phyloP scores from a whole-genome alignment of 2,329 filamentous ascomycete genomes.

The Lasiodiplodia citricola region DNA sequence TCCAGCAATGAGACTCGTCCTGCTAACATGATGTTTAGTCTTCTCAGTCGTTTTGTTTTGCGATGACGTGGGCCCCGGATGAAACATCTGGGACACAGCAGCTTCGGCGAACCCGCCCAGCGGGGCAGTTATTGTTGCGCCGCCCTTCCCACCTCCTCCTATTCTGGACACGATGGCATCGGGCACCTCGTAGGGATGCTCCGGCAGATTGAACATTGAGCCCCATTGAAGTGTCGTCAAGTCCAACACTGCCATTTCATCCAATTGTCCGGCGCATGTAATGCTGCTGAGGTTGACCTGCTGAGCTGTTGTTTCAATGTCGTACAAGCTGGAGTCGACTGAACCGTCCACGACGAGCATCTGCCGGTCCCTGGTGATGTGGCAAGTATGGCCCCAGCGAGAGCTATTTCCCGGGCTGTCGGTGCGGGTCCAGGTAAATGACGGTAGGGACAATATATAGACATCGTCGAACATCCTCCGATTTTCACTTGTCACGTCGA shows the following conservation, averaged over 20 bases:
- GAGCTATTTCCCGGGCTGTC: constrained; percentile 41
- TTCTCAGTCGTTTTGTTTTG: no score
- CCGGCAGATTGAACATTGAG: neutral
- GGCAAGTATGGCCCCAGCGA: constrained; percentile 50
- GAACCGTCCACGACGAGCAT: constrained; percentile 51
- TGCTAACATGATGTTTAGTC: no score
- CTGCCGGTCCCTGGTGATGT: constrained; percentile 45
- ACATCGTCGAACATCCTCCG: constrained; percentile 46
- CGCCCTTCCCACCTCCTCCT: constrained; percentile 5
- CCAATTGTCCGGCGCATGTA: constrained; percentile 30
- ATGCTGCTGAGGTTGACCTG: neutral
- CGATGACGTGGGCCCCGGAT: no score
- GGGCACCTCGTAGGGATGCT: neutral
- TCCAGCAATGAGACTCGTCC: no score
- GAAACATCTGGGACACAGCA: constrained; percentile 7
- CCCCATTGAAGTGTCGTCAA: constrained; percentile 31
- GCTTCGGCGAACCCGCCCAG: constrained; percentile 4
- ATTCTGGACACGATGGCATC: neutral
- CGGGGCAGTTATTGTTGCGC: constrained; percentile 18
- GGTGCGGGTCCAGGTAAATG: constrained; percentile 52
- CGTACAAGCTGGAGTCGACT: neutral
- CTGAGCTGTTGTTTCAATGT: constrained; percentile 13
- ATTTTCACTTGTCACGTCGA: constrained; percentile 39
- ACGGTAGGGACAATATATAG: constrained; percentile 53
- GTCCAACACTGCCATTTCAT: constrained; percentile 31